phyloP scores from a whole-genome alignment of 2,329 filamentous ascomycete species.

The Leptographium lundbergii region DNA sequence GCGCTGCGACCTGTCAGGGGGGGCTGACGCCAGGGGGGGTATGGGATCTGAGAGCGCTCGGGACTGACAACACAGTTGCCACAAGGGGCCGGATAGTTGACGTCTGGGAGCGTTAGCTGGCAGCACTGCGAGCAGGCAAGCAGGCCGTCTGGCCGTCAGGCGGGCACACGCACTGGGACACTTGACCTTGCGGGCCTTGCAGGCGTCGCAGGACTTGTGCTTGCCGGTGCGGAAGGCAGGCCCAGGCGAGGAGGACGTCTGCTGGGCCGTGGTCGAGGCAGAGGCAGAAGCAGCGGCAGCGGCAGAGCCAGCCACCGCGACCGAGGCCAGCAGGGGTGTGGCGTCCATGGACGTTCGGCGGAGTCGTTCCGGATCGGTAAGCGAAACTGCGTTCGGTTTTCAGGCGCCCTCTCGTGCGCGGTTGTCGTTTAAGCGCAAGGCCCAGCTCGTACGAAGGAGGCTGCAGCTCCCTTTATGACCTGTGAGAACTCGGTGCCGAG shows the following conservation, averaged over 20 bases:
- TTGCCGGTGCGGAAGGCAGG: conserved; percentile 3
- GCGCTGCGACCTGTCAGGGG: conserved; percentile 3
- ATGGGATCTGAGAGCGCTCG: neutral
- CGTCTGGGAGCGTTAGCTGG: conserved; percentile 3
- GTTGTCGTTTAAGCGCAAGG: neutral
- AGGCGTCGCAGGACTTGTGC: conserved; percentile 25
- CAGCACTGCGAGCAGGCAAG: no score
- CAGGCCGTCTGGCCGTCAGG: no score
- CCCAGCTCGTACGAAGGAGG: neutral
- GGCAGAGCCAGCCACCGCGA: no score
- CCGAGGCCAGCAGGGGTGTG: neutral
- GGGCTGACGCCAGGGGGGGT: neutral
- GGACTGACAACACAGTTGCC: conserved; percentile 8
- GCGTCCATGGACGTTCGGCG: no score
- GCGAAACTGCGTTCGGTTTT: no score
- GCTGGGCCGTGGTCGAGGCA: neutral
- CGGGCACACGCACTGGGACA: conserved; percentile 20
- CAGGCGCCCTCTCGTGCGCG: neutral
- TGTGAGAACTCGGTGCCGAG: neutral
- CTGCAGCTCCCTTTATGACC: neutral
- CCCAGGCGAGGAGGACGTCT: neutral
- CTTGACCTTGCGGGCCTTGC: conserved; percentile 27
- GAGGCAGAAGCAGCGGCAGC: neutral
- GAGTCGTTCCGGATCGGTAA: no score
- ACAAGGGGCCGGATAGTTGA: conserved; percentile 5